Conservation (phyloP, 2,329 filamentous ascomycete genomes). For the Neophaeococcomyces mojaviensis region DNA sequence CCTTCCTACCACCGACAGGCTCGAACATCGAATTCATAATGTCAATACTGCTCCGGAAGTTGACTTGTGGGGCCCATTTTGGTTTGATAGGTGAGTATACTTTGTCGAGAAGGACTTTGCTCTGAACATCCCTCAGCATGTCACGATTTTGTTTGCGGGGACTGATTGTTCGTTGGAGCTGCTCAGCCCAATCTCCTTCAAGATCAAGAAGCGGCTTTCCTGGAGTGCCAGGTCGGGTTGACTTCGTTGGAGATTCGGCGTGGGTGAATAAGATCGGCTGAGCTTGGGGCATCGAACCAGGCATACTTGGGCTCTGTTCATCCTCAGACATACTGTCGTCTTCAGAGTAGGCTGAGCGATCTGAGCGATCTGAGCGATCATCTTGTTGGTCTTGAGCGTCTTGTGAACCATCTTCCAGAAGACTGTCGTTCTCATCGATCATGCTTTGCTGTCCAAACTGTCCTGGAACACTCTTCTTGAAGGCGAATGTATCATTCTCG, state of each 20-base stretch:
- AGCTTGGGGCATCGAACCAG: slow-evolving; percentile 65
- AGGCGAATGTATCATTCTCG: slow-evolving; percentile 53
- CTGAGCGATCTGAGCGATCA: slow-evolving; percentile 58
- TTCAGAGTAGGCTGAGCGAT: slow-evolving; percentile 56
- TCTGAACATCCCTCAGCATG: slow-evolving; percentile 60
- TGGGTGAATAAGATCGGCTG: slow-evolving; percentile 16
- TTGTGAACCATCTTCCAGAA: slow-evolving; percentile 60
- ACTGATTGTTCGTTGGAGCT: slow-evolving; percentile 88
- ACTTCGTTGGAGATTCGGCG: slow-evolving; percentile 17
- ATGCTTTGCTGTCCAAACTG: slow-evolving; percentile 63
- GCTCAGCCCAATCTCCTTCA: slow-evolving; percentile 85
- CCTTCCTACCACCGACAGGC: slow-evolving; percentile 50
- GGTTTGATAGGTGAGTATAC: slow-evolving; percentile 27
- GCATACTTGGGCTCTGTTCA: slow-evolving; percentile 64
- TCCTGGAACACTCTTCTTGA: slow-evolving; percentile 60
- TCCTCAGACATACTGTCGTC: slow-evolving; percentile 44
- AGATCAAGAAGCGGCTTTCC: slow-evolving; percentile 46
- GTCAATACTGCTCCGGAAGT: slow-evolving; percentile 83
- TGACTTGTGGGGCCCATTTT: slow-evolving; percentile 30
- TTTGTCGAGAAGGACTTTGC: slow-evolving; percentile 47
- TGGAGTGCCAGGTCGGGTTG: slow-evolving; percentile 39
- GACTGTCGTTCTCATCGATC: slow-evolving; percentile 43
- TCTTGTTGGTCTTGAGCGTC: slow-evolving; percentile 65
- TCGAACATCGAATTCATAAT: slow-evolving; percentile 92
- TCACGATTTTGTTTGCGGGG: slow-evolving; percentile 84